phyloP scores from a whole-genome alignment of 2,329 filamentous ascomycete genomes.

The Fusarium goolgardi region DNA sequence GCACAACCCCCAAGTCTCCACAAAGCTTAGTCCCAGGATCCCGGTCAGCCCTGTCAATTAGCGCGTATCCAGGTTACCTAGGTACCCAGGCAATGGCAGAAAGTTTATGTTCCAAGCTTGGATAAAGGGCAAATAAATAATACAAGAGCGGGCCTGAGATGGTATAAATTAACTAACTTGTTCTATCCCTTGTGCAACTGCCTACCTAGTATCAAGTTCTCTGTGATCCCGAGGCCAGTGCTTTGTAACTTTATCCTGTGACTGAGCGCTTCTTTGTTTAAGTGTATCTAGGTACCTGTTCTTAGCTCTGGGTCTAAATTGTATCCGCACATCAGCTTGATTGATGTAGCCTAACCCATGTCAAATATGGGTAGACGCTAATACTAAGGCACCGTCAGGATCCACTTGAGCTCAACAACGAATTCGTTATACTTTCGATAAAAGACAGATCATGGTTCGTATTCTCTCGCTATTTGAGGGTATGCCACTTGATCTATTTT shows the following conservation, averaged over 20 bases:
- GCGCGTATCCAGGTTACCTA: background rate
- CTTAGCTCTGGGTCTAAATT: background rate
- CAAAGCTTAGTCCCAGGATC: background rate
- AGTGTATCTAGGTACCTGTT: too few relatives aligned
- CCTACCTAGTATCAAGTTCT: background rate
- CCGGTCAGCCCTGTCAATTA: slow-evolving; percentile 34
- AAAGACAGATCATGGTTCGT: background rate
- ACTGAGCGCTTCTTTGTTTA: background rate
- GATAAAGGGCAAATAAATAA: background rate
- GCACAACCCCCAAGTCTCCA: background rate
- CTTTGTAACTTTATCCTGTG: background rate
- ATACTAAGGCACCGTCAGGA: background rate
- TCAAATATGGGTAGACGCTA: background rate
- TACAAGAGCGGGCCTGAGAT: background rate
- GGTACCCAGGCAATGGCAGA: background rate
- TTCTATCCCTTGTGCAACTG: background rate
- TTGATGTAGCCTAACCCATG: background rate
- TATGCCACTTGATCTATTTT: too few relatives aligned
- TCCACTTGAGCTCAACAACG: background rate
- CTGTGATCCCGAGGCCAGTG: background rate
- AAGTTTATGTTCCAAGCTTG: background rate
- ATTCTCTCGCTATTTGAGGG: background rate
- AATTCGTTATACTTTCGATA: too few relatives aligned
- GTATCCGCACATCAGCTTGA: background rate
- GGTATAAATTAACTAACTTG: background rate